Conservation (phyloP, 176 grass and related monocot species). For the Aegilops tauschii region DNA sequence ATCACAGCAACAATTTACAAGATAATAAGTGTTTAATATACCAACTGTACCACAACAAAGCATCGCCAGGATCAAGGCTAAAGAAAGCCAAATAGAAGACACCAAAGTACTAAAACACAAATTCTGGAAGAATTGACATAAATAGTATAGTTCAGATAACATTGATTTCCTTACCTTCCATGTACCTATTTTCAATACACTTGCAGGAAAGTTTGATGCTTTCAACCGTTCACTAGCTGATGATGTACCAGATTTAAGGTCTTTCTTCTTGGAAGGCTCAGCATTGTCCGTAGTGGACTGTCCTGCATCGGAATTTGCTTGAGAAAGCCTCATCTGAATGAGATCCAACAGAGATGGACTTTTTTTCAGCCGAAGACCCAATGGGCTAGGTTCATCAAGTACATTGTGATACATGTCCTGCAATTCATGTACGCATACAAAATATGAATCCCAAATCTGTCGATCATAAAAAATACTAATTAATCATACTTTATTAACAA, state of each 20-base stretch:
- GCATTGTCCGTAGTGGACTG: constrained; percentile 27
- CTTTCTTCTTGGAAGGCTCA: constrained; percentile 59
- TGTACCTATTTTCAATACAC: constrained; percentile 79
- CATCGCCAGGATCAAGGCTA: neutral
- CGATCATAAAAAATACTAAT: neutral
- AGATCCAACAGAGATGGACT: constrained; percentile 86
- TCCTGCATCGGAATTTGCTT: constrained; percentile 48
- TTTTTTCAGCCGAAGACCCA: constrained; percentile 86
- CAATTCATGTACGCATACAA: constrained; percentile 9
- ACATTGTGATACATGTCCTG: constrained; percentile 90
- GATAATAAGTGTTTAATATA: constrained; percentile 2
- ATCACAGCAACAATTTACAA: neutral
- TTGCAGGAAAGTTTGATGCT: constrained; percentile 92
- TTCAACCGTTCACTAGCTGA: constrained; percentile 62
- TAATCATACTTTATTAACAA: neutral
- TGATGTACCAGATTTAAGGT: constrained; percentile 41
- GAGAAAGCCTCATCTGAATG: constrained; percentile 84
- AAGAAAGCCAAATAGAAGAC: neutral
- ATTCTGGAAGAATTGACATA: neutral
- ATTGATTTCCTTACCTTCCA: constrained; percentile 72
- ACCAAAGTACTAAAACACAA: neutral
- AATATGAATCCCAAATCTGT: constrained; percentile 15
- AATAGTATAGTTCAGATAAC: neutral
- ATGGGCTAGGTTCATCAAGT: constrained; percentile 79
- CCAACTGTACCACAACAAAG: neutral